Evolutionary conservation across 2,329 filamentous ascomycete genomes (phyloP).

Genomic region (Aspergillus novoparasiticus): DNA sequence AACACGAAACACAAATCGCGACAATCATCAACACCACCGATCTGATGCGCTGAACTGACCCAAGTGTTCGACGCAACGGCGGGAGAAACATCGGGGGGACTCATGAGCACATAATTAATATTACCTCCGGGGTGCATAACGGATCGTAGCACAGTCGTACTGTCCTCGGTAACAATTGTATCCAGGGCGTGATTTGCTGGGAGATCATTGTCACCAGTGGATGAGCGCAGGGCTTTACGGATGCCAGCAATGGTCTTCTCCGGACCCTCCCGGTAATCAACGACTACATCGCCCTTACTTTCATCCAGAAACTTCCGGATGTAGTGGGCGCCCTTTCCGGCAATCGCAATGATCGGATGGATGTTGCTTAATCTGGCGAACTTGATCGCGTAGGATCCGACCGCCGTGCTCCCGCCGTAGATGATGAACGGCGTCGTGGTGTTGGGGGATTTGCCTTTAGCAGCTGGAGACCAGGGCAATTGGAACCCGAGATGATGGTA

Average conservation of each 20-base stretch:
- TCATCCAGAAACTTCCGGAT: slow-evolving; percentile 57
- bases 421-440: slow-evolving; percentile 45
- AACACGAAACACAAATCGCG: slow-evolving; percentile 44
- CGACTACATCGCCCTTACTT: slow-evolving; percentile 57
- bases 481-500: slow-evolving; percentile 53
- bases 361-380: slow-evolving; percentile 58
- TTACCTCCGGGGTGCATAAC: slow-evolving; percentile 15
- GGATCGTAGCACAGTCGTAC: slow-evolving; percentile 6
- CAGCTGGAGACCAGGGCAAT: slow-evolving; percentile 50
- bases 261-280: slow-evolving; percentile 64
- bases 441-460: slow-evolving; percentile 10
- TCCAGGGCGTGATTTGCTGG: slow-evolving; percentile 12
- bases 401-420: slow-evolving; percentile 55
- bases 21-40: slow-evolving; percentile 10
- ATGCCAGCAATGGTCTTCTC: slow-evolving; percentile 54
- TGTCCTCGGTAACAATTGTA: slow-evolving; percentile 10
- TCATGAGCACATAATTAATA: too few species aligned
- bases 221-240: not conserved
- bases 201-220: not conserved
- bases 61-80: slow-evolving; percentile 11
- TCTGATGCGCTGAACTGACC: slow-evolving; percentile 11
- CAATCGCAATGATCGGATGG: slow-evolving; percentile 64
- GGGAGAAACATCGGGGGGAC: slow-evolving; percentile 5
- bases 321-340: slow-evolving; percentile 55
- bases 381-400: slow-evolving; percentile 62